These are phyloP conservation scores for Diaporthe capsici DNA, from an alignment of 2,329 filamentous ascomycete species.

Conservation along the genomic window DNA sequence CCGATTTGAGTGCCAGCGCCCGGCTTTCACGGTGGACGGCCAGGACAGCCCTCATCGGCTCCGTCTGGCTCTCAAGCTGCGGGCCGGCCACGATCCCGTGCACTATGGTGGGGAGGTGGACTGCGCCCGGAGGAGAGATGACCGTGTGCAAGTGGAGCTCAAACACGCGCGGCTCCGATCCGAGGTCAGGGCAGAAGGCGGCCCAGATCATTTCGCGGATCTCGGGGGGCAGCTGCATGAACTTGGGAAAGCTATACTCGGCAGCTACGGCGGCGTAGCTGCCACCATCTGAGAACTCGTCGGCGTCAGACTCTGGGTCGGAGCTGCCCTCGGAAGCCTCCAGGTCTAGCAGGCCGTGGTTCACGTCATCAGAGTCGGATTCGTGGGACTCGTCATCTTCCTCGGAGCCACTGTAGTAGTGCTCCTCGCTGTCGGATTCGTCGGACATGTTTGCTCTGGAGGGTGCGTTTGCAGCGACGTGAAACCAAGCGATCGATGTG, in stretches of 20 bases:
- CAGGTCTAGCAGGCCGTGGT: conserved; percentile 33
- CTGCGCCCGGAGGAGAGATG: neutral
- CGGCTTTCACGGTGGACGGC: conserved; percentile 55
- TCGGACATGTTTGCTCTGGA: conserved; percentile 19
- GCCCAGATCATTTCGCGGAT: conserved; percentile 53
- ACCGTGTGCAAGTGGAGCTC: conserved; percentile 35
- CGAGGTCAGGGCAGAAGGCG: conserved; percentile 50
- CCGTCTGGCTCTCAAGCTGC: conserved; percentile 48
- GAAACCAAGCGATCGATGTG: neutral
- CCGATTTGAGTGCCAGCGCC: conserved; percentile 48
- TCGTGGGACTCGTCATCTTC: conserved; percentile 21
- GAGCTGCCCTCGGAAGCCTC: conserved; percentile 40
- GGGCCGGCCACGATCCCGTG: conserved; percentile 24
- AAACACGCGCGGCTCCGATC: conserved; percentile 48
- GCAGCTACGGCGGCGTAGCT: neutral
- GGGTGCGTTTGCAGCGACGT: neutral
- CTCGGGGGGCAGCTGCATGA: conserved; percentile 51
- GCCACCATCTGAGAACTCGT: neutral
- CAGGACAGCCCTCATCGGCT: conserved; percentile 49
- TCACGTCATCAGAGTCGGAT: conserved; percentile 16
- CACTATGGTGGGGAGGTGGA: neutral
- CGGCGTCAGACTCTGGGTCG: neutral
- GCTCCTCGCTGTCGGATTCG: conserved; percentile 18
- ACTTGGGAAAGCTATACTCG: conserved; percentile 45
- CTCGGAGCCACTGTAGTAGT: conserved; percentile 25